Conservation (phyloP, 2,329 filamentous ascomycete species). For the Microsporum ferrugineum region DNA sequence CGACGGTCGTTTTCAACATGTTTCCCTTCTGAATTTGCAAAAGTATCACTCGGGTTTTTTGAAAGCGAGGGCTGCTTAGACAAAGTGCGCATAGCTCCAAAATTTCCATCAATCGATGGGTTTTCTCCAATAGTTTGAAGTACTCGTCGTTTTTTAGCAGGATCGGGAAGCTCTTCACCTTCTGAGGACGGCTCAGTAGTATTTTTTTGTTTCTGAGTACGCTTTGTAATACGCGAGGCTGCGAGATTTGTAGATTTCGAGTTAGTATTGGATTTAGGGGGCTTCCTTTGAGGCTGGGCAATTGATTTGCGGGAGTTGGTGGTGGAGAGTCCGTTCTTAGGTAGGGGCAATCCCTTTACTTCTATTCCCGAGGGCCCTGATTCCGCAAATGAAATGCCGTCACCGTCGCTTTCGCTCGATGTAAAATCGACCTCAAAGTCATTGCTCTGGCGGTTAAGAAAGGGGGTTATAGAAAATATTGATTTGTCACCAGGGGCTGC, state of each 20-base stretch:
- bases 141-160: neutral
- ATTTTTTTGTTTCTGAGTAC: neutral
- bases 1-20: neutral
- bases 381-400: neutral
- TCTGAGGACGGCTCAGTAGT: neutral
- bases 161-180: neutral
- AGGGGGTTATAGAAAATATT: conserved; percentile 85
- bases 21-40: neutral
- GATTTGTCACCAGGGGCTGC: conserved; percentile 71
- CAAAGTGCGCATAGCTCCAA: neutral
- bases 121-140: neutral
- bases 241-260: neutral
- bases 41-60: neutral
- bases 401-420: neutral
- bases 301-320: neutral
- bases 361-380: neutral
- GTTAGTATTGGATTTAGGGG: neutral
- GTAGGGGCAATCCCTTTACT: neutral
- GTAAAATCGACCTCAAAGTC: neutral
- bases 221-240: neutral
- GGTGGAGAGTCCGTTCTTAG: neutral
- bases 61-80: neutral
- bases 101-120: neutral
- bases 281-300: neutral
- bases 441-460: conserved; percentile 65